Conservation (phyloP, 371 early-diverging fungal genomes). For the Rhizopus delemar region DNA sequence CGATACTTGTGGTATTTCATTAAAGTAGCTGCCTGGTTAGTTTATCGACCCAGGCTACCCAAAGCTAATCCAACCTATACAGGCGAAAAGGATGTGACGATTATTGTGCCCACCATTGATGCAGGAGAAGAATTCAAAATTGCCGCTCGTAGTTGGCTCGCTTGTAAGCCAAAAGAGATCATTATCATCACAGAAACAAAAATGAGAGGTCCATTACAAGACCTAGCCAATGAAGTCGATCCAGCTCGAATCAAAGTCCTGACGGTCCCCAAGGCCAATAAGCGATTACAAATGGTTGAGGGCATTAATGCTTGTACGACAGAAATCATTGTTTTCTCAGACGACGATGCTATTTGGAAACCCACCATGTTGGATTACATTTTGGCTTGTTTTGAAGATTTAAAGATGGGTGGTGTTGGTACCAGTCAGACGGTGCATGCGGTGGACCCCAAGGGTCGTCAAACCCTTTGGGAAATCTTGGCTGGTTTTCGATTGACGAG, state of each 20-base stretch:
- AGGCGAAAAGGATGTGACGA: slow-evolving; percentile 66
- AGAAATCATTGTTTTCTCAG: slow-evolving; percentile 74
- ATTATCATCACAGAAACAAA: slow-evolving; percentile 61
- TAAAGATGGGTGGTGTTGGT: slow-evolving; percentile 74
- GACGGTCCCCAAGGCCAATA: slow-evolving; percentile 63
- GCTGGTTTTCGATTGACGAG: slow-evolving; percentile 73
- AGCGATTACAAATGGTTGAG: slow-evolving; percentile 73
- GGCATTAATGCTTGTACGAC: slow-evolving; percentile 67
- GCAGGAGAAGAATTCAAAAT: slow-evolving; percentile 74
- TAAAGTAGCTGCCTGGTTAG: slow-evolving; percentile 58
- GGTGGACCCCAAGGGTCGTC: slow-evolving; percentile 58
- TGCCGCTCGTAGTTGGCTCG: slow-evolving; percentile 69
- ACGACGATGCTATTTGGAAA: slow-evolving; percentile 75
- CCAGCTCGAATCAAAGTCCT: slow-evolving; percentile 49
- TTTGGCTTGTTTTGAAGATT: slow-evolving; percentile 76
- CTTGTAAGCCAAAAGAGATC: slow-evolving; percentile 65
- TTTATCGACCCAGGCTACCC: slow-evolving; percentile 57
- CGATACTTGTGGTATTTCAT: slow-evolving; percentile 72
- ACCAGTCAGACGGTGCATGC: slow-evolving; percentile 66
- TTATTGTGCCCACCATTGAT: slow-evolving; percentile 77
- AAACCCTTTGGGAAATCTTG: slow-evolving; percentile 74
- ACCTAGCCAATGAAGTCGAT: slow-evolving; percentile 47
- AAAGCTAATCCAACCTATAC: slow-evolving; percentile 54
- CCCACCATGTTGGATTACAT: slow-evolving; percentile 65
- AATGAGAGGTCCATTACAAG: slow-evolving; percentile 54